These are phyloP conservation scores for Cystoderma amianthinum DNA, from an alignment of 768 basidiomycete species.

Conservation along the genomic window DNA sequence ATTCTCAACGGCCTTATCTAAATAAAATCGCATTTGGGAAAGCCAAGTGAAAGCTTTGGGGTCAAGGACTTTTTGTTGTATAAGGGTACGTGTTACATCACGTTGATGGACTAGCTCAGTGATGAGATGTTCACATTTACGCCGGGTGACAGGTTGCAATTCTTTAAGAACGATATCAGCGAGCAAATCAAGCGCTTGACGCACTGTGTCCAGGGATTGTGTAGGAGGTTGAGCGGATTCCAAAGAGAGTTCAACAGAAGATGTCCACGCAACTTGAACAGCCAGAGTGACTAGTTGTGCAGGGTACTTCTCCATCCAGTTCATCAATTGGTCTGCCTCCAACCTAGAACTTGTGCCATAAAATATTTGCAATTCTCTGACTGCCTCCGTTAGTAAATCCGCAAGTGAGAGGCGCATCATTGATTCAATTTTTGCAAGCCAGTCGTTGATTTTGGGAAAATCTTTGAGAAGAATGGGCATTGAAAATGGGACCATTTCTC, in stretches of 20 bases:
- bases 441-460: constrained; percentile 97
- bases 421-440: constrained; percentile 87
- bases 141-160: constrained; percentile 82
- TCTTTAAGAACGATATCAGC: constrained; percentile 95
- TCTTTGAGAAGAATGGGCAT: constrained; percentile 85
- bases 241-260: constrained; percentile 68
- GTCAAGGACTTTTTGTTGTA: constrained; percentile 57
- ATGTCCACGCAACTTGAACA: constrained; percentile 92
- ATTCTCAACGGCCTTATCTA: constrained; percentile 63
- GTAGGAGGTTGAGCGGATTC: constrained; percentile 51
- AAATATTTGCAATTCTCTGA: constrained; percentile 73
- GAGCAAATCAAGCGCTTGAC: constrained; percentile 85
- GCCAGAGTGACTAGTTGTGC: constrained; percentile 96
- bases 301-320: constrained; percentile 92
- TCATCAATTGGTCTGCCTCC: constrained; percentile 63
- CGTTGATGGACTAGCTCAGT: constrained; percentile 98
- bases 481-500: constrained; percentile 85
- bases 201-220: constrained; percentile 64
- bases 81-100: constrained; percentile 83
- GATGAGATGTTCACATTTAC: constrained; percentile 98
- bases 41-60: constrained; percentile 84
- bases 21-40: constrained; percentile 98
- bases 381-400: constrained; percentile 70
- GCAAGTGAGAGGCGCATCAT: constrained; percentile 93
- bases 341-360: constrained; percentile 63